Evolutionary conservation across 257 asterid species (phyloP).

Genomic region (Rauvolfia tetraphylla): DNA sequence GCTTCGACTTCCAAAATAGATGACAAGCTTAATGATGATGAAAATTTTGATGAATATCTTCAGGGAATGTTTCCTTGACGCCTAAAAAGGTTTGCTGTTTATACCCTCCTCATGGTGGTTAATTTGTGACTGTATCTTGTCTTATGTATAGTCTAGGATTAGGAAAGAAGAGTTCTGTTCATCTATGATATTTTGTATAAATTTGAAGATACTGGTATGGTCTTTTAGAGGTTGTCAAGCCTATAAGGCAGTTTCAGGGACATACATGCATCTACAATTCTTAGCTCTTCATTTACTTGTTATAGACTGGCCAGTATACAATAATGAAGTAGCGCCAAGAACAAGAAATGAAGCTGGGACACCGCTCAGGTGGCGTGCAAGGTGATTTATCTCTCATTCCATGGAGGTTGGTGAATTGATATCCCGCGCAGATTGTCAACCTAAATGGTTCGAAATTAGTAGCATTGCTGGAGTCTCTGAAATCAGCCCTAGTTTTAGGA

Average conservation of each 20-base stretch:
- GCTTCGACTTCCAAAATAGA: constrained; percentile 38
- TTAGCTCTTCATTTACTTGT: neutral
- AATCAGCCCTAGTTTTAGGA: too few relatives aligned
- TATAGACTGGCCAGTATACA: neutral
- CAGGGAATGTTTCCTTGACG: constrained; percentile 88
- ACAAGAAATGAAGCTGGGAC: too few relatives aligned
- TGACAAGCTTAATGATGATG: constrained; percentile 45
- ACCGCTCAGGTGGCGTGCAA: too few relatives aligned
- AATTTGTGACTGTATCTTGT: neutral
- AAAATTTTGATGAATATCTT: constrained; percentile 77
- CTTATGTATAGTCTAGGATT: neutral
- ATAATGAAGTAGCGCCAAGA: too few relatives aligned
- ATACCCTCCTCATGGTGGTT: neutral
- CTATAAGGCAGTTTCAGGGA: neutral
- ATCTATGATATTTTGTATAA: neutral
- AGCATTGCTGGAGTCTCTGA: too few relatives aligned
- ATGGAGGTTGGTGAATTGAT: too few relatives aligned
- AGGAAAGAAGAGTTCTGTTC: neutral
- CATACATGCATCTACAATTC: too few relatives aligned
- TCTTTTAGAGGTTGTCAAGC: neutral
- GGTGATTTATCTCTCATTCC: too few relatives aligned
- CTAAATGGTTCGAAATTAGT: too few relatives aligned
- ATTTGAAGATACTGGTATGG: neutral
- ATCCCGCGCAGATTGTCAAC: too few relatives aligned
- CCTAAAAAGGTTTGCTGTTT: neutral